These are phyloP conservation scores for Hordeum vulgare DNA, from an alignment of 176 grass and related monocot species.

Conservation along the genomic window MorexV3_pseudomolecules_assembly NC_058524.1:83114368-83114867, in stretches of 20 bases:
- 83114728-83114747: not conserved
- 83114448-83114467: not conserved
- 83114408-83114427: not conserved
- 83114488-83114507: not conserved
- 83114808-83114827: not conserved
- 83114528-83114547: not conserved
- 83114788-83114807: not conserved
- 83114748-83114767: constrained; percentile 12
- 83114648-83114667: not conserved
- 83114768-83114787: not conserved
- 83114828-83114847: too few species aligned
- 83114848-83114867: too few species aligned
- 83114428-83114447: too few species aligned
- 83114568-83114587: too few species aligned
- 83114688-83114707: constrained; percentile 39
- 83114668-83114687: not conserved
- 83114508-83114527: constrained; percentile 10
- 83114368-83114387: not conserved
- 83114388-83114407: not conserved
- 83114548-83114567: too few species aligned
- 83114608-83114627: not conserved
- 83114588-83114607: not conserved
- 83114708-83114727: constrained; percentile 25
- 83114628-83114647: not conserved
- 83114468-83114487: not conserved